These are phyloP conservation scores for Chrysanthemum seticuspe DNA, from an alignment of 129 eudicot genomes.

Conservation along the genomic window DNA sequence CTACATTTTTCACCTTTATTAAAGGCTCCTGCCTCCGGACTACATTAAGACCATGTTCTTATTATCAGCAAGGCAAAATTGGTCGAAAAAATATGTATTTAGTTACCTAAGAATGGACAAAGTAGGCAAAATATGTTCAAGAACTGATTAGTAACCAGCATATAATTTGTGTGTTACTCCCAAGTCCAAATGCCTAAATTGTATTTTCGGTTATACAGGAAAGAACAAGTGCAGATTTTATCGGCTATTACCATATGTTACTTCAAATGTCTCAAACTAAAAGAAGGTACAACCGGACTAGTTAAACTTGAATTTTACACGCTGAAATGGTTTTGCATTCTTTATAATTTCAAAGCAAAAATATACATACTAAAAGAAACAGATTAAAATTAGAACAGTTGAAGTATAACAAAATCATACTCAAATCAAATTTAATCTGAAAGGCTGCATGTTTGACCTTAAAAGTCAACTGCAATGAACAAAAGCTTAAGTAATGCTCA, in stretches of 20 bases:
- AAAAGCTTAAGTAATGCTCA: constrained; percentile 29
- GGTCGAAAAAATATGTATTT: not conserved
- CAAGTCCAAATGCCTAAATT: not conserved
- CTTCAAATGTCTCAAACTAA: not conserved
- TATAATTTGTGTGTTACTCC: not conserved
- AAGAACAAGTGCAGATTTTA: not conserved
- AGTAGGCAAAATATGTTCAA: not conserved
- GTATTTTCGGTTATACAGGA: not conserved
- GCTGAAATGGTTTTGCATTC: no score
- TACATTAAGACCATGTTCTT: not conserved
- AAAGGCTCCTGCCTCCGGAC: not conserved
- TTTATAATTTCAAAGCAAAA: no score
- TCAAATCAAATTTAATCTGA: no score
- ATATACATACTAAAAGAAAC: no score
- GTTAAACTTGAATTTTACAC: no score
- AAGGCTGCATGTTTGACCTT: not conserved
- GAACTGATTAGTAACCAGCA: not conserved
- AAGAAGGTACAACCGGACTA: no score
- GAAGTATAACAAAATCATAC: no score
- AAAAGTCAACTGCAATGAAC: not conserved
- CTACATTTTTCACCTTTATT: not conserved
- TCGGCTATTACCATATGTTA: not conserved
- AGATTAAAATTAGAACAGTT: no score
- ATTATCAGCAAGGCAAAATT: not conserved
- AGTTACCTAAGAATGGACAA: not conserved